Evolutionary conservation across 345 rosid species (phyloP), one percentile per base, ranked within the genome.

Genomic region (Adansonia digitata): DNA sequence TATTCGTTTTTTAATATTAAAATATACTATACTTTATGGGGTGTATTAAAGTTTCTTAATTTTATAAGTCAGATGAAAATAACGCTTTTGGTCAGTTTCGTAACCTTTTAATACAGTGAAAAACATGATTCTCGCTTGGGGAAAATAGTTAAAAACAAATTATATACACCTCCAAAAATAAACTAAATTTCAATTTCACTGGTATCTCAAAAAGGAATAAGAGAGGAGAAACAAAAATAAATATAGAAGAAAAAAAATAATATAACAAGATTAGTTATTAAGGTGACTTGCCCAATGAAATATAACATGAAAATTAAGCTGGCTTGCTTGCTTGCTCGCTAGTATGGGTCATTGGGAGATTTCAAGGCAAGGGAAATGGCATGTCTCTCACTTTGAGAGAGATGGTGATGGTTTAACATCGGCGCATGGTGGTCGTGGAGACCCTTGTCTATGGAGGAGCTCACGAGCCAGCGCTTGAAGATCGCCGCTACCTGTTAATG

Each of bases 381-480:
- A 55, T 69, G 78, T 81, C 85, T 48, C 81, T 86, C 89, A 74
- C 77, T 84, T 86, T 2, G 92, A 79, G 34, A 82, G 81, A 71
- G 92, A 88, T 39, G 82, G 63, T 24, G 63, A 57, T 0, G 63
- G 77, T 53, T 87, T 82, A 43, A 79, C 83, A 37, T 87, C 92
- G 18, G 78, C 76, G 56, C 86, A 69, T 11, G 81, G 82, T 40
- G 71, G 87, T 0, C 84, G 83, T 0, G 89, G 88, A 71, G 97
- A 86, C 17, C 88, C 92, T 62, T 86, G 89, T 75, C 97, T 81
- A 17, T 87, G 87, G 6, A 90, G 83, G 39, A 92, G 92, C 59
- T 94, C 97, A 39, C 89, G 83, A 4, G 94, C 96, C 84, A 92
- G 78, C 3, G 94, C 90, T 59, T 94, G 93, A 35, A 91, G 97